phyloP scores from a whole-genome alignment of 2,329 filamentous ascomycete species.

The Fusarium sp. region DNA sequence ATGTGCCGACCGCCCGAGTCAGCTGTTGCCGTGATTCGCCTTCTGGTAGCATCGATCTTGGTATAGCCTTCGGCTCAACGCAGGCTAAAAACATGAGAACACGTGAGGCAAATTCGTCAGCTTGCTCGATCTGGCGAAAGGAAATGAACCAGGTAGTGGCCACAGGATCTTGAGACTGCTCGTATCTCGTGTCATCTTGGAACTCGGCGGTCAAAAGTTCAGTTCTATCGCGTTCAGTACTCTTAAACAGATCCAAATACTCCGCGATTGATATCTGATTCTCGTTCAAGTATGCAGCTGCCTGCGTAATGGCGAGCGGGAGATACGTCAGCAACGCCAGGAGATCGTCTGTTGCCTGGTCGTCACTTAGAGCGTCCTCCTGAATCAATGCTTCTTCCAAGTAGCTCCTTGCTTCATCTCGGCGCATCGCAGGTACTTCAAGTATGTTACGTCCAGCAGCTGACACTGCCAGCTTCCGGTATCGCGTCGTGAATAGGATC shows the following conservation, averaged over 20 bases:
- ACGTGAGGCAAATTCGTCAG: slow-evolving; percentile 53
- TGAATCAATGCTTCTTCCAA: slow-evolving; percentile 37
- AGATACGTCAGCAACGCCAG: slow-evolving; percentile 52
- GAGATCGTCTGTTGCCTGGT: slow-evolving; percentile 40
- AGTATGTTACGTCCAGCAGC: not conserved
- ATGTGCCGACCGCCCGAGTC: too few relatives aligned
- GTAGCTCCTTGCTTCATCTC: slow-evolving; percentile 43
- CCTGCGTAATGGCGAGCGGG: slow-evolving; percentile 58
- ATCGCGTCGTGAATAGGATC: slow-evolving; percentile 58
- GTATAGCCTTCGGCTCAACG: too few relatives aligned
- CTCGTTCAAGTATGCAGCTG: slow-evolving; percentile 58
- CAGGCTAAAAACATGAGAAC: slow-evolving; percentile 60
- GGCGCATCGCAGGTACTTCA: slow-evolving; percentile 1
- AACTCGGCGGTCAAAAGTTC: not conserved
- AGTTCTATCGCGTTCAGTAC: slow-evolving; percentile 45
- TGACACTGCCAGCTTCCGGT: slow-evolving; percentile 34
- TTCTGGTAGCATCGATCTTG: too few relatives aligned
- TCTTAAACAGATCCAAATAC: slow-evolving; percentile 55
- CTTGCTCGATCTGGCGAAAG: slow-evolving; percentile 56
- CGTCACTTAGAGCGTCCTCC: too few relatives aligned
- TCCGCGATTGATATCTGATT: slow-evolving; percentile 43
- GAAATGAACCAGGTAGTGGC: slow-evolving; percentile 60
- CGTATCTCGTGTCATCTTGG: slow-evolving; percentile 48
- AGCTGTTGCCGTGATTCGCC: too few relatives aligned
- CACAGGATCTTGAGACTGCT: slow-evolving; percentile 53